Base-by-base conservation (phyloP, 1,139 yeast species). In the Blastobotrys proliferans region DNA sequence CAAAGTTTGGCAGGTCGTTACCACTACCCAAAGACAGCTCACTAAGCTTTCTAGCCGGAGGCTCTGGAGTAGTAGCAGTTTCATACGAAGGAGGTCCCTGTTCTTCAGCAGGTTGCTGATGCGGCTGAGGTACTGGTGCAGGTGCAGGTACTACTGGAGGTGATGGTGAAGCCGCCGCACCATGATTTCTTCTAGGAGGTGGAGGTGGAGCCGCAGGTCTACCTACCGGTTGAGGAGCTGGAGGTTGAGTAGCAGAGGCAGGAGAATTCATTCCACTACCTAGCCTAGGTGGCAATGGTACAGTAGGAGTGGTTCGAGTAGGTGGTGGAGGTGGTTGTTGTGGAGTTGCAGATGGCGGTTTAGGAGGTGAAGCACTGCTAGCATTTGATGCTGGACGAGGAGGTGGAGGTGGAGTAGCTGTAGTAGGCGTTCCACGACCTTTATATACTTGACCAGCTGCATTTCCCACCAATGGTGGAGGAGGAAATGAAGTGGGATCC, bases 401-500 rank as follows among this genome's bases (percentile, higher is more conserved):
- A n/a, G 35, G 24, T 10, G 46, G 36, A 3, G 41, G 11, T 5
- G 43, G 39, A 6, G 40, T 10, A 4, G 42, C 9, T 2, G 40
- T 34, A 9, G 44, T 39, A 16, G 43, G 31, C 18, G 16, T 29
- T 13, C 27, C 27, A 11, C 40, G 36, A 9, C 41, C 44, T 16
- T 28, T 24, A 21, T 24, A 31, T 2, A 29, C 34, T 17, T 38
- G 38, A 14, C 38, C 41, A 20, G 38, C 34, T 11, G 44, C 41
- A 21, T 44, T 46, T 10, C 50, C 48, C 38, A 43, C 41, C 10
- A 65, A 51, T 2, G 75, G 76, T 3, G 76, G 76, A 9, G 74
- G 73, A 1, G 72, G 68, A 57, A 72, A 69, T 19, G 63, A 54
- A 1, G 62, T 51, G 1, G 73, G 68, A 43, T 70, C 74, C 0